A percentile compares a stretch with the other conserved stretches of the same genome.
These are phyloP conservation scores for Colletotrichum sp. DNA, from an alignment of 2,329 filamentous ascomycete species.

Conservation along the genomic window DNA sequence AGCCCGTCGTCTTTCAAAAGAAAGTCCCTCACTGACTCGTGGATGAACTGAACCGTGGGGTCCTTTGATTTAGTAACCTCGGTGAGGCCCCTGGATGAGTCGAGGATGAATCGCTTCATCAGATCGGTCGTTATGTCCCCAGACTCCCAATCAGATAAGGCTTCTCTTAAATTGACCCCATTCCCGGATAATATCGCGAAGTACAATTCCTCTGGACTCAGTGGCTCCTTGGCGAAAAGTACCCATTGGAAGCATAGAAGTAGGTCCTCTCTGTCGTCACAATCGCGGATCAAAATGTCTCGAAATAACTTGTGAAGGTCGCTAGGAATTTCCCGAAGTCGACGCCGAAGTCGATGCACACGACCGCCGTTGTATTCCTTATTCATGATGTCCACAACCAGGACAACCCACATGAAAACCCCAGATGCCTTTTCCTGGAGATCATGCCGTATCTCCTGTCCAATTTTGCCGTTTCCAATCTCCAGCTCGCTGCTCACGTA, in stretches of 20 bases:
- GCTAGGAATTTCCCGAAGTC: conserved; percentile 34
- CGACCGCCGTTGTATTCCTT: conserved; percentile 34
- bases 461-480: too few relatives aligned
- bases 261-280: too few relatives aligned
- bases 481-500: too few relatives aligned
- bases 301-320: conserved; percentile 17
- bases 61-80: too few relatives aligned
- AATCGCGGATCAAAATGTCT: too few relatives aligned
- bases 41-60: too few relatives aligned
- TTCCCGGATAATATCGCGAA: conserved; percentile 37
- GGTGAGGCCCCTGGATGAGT: too few relatives aligned
- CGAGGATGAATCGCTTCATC: too few relatives aligned
- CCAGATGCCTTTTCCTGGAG: conserved; percentile 41
- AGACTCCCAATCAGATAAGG: neutral
- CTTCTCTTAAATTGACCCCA: conserved; percentile 16
- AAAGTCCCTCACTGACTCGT: too few relatives aligned
- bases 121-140: too few relatives aligned
- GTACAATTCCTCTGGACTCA: conserved; percentile 46
- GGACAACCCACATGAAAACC: conserved; percentile 49
- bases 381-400: conserved; percentile 44
- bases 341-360: neutral
- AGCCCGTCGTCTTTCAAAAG: too few relatives aligned
- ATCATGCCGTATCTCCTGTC: neutral
- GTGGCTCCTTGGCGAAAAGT: conserved; percentile 35
- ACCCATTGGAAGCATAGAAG: too few relatives aligned